phyloP scores from a whole-genome alignment of 805 yeast species.

The Dipodascus geniculatus region DNA sequence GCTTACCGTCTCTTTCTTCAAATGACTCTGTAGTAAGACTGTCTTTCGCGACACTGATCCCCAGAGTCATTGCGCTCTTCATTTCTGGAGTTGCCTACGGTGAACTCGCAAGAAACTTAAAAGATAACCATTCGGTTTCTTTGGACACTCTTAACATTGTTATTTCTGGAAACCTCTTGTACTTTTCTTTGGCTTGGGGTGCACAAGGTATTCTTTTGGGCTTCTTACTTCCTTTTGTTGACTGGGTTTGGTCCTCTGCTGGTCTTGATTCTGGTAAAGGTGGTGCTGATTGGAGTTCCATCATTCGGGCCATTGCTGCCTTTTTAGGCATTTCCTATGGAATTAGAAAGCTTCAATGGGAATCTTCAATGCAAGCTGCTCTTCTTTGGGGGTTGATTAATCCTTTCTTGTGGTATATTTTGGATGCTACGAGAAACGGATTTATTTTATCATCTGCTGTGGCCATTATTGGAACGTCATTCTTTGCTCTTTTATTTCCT shows the following conservation, averaged over 20 bases:
- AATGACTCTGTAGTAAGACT: slow-evolving; percentile 10
- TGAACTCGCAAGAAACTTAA: slow-evolving; percentile 19
- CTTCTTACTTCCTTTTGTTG: slow-evolving; percentile 19
- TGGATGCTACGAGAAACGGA: slow-evolving; percentile 28
- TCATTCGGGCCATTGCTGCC: slow-evolving; percentile 28
- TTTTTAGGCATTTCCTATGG: slow-evolving; percentile 30
- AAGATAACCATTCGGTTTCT: slow-evolving; percentile 20
- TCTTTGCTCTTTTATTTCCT: slow-evolving; percentile 18
- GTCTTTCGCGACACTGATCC: slow-evolving; percentile 9
- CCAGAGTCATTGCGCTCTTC: slow-evolving; percentile 15
- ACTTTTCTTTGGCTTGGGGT: slow-evolving; percentile 17
- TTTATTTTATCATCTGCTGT: slow-evolving; percentile 23
- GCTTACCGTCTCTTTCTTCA: not conserved
- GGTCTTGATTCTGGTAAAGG: slow-evolving; percentile 12
- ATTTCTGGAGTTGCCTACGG: slow-evolving; percentile 22
- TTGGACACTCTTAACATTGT: slow-evolving; percentile 14
- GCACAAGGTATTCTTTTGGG: slow-evolving; percentile 20
- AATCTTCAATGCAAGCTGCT: slow-evolving; percentile 26
- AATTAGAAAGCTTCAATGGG: slow-evolving; percentile 27
- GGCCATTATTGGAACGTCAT: slow-evolving; percentile 22
- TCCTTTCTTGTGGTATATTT: slow-evolving; percentile 29
- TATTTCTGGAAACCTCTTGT: slow-evolving; percentile 7
- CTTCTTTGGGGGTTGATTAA: slow-evolving; percentile 26
- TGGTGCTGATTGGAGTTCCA: slow-evolving; percentile 24
- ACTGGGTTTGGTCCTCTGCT: slow-evolving; percentile 15